phyloP scores from a whole-genome alignment of 1,139 yeast species.

The Hanseniaspora uvarum region DNA sequence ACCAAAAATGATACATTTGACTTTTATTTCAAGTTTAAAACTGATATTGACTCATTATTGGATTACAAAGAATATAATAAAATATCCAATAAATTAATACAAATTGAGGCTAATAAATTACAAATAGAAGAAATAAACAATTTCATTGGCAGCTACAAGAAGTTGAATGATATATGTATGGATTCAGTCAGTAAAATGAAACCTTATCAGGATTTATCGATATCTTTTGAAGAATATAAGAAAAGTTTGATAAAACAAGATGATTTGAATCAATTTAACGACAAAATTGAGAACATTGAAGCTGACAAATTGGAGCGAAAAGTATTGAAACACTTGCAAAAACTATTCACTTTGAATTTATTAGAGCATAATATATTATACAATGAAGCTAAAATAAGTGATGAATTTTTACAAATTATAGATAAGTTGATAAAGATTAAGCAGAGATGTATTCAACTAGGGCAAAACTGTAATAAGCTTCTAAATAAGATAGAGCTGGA shows the following conservation, averaged over 20 bases:
- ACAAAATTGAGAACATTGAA: constrained; percentile 29
- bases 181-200: constrained; percentile 19
- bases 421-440: constrained; percentile 54
- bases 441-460: constrained; percentile 55
- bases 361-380: constrained; percentile 53
- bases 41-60: constrained; percentile 32
- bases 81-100: constrained; percentile 46
- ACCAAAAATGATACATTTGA: neutral
- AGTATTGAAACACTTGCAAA: constrained; percentile 48
- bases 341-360: constrained; percentile 58
- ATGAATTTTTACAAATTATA: constrained; percentile 53
- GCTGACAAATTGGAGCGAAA: constrained; percentile 43
- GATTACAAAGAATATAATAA: constrained; percentile 51
- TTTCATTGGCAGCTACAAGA: constrained; percentile 52
- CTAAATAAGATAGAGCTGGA: constrained; percentile 49
- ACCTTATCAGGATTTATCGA: neutral
- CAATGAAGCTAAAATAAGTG: constrained; percentile 37
- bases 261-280: constrained; percentile 19
- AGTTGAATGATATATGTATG: constrained; percentile 36
- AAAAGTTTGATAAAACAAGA: constrained; percentile 10
- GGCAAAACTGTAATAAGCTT: constrained; percentile 53
- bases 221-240: neutral
- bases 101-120: constrained; percentile 64
- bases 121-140: constrained; percentile 51
- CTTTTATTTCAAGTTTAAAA: neutral